Evolutionary conservation across 2,329 filamentous ascomycete genomes (phyloP).

Genomic region (Cercospora zeae-maydis): DNA sequence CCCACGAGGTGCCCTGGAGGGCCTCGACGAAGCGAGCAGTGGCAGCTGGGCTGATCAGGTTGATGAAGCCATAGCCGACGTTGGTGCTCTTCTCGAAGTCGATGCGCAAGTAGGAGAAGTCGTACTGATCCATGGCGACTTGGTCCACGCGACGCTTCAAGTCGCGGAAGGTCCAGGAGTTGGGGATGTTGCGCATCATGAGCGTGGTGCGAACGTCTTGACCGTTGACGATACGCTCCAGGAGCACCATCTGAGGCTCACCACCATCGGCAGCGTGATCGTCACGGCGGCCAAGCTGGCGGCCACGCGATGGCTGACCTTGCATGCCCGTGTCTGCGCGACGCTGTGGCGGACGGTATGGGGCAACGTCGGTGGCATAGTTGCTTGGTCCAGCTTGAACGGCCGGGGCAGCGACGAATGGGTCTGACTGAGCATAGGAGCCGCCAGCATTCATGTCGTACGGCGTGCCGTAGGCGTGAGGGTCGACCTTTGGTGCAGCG

Average conservation of each 20-base stretch:
- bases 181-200: constrained; percentile 93
- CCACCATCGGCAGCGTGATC: constrained; percentile 10
- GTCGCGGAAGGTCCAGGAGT: constrained; percentile 66
- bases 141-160: constrained; percentile 77
- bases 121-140: constrained; percentile 76
- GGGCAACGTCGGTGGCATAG: background rate
- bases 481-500: constrained; percentile 17
- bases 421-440: background rate
- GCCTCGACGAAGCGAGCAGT: constrained; percentile 56
- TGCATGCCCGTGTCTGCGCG: background rate
- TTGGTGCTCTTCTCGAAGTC: constrained; percentile 54
- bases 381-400: background rate
- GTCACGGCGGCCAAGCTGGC: constrained; percentile 1
- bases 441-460: background rate
- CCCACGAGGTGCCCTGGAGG: constrained; percentile 50
- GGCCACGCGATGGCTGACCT: background rate
- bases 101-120: constrained; percentile 93
- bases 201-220: constrained; percentile 54
- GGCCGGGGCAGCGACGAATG: background rate
- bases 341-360: background rate
- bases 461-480: background rate
- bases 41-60: constrained; percentile 75
- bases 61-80: constrained; percentile 96
- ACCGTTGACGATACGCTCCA: constrained; percentile 41
- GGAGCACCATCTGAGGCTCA: constrained; percentile 40